A percentile compares a stretch with the other conserved stretches of the same genome.
These are phyloP conservation scores for Phoma sp. DNA, from an alignment of 2,329 filamentous ascomycete species.

Conservation along the genomic window DNA sequence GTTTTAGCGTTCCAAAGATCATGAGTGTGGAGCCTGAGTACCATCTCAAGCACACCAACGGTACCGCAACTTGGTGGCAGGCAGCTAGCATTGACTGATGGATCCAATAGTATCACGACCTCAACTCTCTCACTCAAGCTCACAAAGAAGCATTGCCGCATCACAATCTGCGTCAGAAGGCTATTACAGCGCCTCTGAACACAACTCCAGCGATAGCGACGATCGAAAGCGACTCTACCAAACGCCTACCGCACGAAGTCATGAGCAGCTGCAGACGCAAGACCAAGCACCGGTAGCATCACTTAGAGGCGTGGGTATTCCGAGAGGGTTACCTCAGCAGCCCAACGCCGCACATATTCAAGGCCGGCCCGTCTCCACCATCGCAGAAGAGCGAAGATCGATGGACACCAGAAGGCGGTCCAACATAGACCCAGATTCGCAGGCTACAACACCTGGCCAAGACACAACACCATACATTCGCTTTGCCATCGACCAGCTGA, in stretches of 20 bases:
- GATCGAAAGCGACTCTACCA: slow-evolving; percentile 39
- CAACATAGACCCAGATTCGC: slow-evolving; percentile 45
- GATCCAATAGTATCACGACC: slow-evolving; percentile 47
- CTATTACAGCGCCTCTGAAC: slow-evolving; percentile 58
- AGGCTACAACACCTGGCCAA: slow-evolving; percentile 66
- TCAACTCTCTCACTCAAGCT: slow-evolving; percentile 50
- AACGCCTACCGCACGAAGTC: slow-evolving; percentile 46
- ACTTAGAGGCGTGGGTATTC: slow-evolving; percentile 42
- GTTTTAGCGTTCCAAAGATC: slow-evolving; percentile 34
- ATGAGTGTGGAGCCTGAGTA: slow-evolving; percentile 49
- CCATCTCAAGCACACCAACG: slow-evolving; percentile 53
- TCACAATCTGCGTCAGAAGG: slow-evolving; percentile 59
- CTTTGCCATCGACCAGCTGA: slow-evolving; percentile 88
- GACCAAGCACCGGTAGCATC: slow-evolving; percentile 42
- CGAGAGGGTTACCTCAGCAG: slow-evolving; percentile 35
- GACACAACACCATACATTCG: slow-evolving; percentile 89
- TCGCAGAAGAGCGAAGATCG: slow-evolving; percentile 42
- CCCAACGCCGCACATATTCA: slow-evolving; percentile 21
- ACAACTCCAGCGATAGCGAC: slow-evolving; percentile 48
- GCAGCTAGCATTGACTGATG: slow-evolving; percentile 23
- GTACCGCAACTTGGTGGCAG: slow-evolving; percentile 25
- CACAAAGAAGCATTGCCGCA: slow-evolving; percentile 57
- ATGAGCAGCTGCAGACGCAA: slow-evolving; percentile 46
- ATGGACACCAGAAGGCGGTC: slow-evolving; percentile 27
- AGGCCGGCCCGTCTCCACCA: slow-evolving; percentile 41